Conservation (phyloP, 2,329 filamentous ascomycete genomes). For the Phialemoniopsis sp. region DNA sequence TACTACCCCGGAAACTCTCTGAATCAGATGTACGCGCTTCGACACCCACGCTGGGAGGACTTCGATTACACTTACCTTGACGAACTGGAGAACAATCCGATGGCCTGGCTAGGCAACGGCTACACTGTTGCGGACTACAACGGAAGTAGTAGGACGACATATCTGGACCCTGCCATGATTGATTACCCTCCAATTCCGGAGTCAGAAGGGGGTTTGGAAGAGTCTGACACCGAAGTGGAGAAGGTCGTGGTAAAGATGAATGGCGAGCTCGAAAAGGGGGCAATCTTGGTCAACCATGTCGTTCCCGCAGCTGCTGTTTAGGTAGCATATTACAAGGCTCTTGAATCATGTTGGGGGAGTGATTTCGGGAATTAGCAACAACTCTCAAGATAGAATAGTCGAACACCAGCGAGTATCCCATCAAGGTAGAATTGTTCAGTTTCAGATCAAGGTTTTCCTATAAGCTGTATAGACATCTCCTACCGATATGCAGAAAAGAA, state of each 20-base stretch:
- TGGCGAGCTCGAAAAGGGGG: no score
- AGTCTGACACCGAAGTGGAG: neutral
- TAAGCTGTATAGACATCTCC: no score
- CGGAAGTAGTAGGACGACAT: neutral
- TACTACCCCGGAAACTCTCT: conserved; percentile 2
- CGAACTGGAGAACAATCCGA: neutral
- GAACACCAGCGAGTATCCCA: no score
- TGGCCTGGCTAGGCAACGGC: conserved; percentile 1
- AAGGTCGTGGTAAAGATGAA: neutral
- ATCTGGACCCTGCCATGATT: neutral
- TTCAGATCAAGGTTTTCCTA: no score
- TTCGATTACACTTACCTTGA: conserved; percentile 6
- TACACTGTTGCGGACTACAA: conserved; percentile 1
- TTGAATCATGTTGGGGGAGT: no score
- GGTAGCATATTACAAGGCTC: no score
- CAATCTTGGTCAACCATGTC: no score
- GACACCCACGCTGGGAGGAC: conserved; percentile 11
- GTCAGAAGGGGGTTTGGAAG: neutral
- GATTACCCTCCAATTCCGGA: conserved; percentile 1
- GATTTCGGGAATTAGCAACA: no score
- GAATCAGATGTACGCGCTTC: conserved; percentile 1
- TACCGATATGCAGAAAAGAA: no score
- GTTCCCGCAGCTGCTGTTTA: no score
- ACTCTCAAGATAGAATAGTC: no score
- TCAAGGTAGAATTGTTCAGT: no score